Conservation (phyloP, 768 basidiomycete species). For the Royoungia palumana region DNA sequence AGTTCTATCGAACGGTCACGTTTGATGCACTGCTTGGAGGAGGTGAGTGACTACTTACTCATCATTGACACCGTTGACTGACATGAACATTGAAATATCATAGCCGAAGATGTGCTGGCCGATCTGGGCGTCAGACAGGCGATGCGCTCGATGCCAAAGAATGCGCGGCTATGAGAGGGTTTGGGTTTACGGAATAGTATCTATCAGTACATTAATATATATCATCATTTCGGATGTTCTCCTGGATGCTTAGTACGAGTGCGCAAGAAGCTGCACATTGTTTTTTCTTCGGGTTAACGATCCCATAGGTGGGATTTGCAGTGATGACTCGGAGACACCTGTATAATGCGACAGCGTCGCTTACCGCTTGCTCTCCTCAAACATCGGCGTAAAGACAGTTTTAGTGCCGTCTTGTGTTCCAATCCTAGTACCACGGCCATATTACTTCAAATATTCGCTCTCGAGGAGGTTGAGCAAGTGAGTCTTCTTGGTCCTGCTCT, state of each 20-base stretch:
- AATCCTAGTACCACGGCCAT: too few relatives aligned
- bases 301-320: too few relatives aligned
- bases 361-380: too few relatives aligned
- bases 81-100: neutral
- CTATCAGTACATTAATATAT: neutral
- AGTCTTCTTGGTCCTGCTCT: conserved; percentile 11
- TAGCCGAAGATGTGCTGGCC: conserved; percentile 71
- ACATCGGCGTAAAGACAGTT: too few relatives aligned
- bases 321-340: too few relatives aligned
- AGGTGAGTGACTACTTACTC: conserved; percentile 31
- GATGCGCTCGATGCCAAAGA: conserved; percentile 69
- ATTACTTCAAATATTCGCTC: conserved; percentile 43
- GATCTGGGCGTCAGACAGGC: conserved; percentile 84
- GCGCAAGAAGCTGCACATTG: too few relatives aligned
- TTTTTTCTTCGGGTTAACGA: too few relatives aligned
- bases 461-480: conserved; percentile 58
- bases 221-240: too few relatives aligned
- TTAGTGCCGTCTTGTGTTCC: too few relatives aligned
- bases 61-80: neutral
- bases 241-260: too few relatives aligned
- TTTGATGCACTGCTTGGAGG: conserved; percentile 62
- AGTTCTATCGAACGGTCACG: conserved; percentile 32
- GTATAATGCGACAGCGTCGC: too few relatives aligned
- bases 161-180: conserved; percentile 49
- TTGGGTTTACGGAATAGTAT: neutral